These are phyloP conservation scores for Typha latifolia DNA, from an alignment of 176 grass and related monocot genomes.

Conservation along the genomic window DNA sequence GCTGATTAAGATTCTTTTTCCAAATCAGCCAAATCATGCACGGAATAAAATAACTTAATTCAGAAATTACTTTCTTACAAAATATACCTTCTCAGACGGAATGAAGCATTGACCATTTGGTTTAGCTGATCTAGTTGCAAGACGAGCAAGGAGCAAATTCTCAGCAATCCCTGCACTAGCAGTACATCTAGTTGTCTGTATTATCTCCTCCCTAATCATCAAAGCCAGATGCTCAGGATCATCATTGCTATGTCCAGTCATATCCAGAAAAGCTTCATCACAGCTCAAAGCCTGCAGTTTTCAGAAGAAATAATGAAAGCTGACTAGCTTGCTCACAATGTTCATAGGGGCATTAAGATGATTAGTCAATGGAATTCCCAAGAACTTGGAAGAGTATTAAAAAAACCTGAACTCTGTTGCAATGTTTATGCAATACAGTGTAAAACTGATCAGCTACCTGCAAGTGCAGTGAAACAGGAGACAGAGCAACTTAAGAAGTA, in stretches of 20 bases:
- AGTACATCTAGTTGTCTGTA: slow-evolving; percentile 62
- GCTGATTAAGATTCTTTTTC: too few relatives aligned
- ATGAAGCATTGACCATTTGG: slow-evolving; percentile 83
- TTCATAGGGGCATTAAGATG: too few relatives aligned
- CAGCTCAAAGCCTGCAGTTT: slow-evolving; percentile 82
- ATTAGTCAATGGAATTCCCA: background rate
- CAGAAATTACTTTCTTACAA: background rate
- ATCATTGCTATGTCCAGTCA: slow-evolving; percentile 48
- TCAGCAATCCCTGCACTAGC: slow-evolving; percentile 84
- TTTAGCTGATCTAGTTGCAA: slow-evolving; percentile 90
- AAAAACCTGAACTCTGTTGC: slow-evolving; percentile 79
- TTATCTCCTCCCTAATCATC: slow-evolving; percentile 66
- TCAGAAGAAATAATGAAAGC: slow-evolving; percentile 18
- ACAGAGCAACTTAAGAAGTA: slow-evolving; percentile 22
- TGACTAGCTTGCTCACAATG: background rate
- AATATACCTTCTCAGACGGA: slow-evolving; percentile 63
- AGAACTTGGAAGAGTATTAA: background rate
- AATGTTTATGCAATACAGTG: slow-evolving; percentile 83
- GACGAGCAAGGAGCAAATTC: slow-evolving; percentile 79
- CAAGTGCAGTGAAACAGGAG: slow-evolving; percentile 17
- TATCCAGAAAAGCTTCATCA: slow-evolving; percentile 93
- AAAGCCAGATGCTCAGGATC: slow-evolving; percentile 44
- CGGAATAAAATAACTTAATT: background rate
- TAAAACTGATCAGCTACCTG: slow-evolving; percentile 97
- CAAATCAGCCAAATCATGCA: too few relatives aligned